phyloP scores from a whole-genome alignment of 306 rosid genomes.

The Cicer yamashitae region DNA sequence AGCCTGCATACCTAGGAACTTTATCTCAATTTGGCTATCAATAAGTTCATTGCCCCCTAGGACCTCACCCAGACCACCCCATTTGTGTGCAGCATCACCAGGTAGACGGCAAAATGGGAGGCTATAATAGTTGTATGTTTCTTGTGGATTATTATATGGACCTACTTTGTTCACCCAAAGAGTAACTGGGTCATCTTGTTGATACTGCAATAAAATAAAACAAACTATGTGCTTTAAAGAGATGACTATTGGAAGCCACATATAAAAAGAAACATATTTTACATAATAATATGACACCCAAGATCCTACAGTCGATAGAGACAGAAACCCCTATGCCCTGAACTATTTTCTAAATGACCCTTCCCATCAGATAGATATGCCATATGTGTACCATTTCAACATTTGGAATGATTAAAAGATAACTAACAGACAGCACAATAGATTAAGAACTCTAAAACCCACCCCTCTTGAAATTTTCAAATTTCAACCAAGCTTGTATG shows the following conservation, averaged over 20 bases:
- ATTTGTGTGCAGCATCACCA: constrained; percentile 77
- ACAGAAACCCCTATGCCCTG: constrained; percentile 9
- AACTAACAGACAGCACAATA: constrained; percentile 3
- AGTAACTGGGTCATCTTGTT: constrained; percentile 64
- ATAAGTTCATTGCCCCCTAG: constrained; percentile 97
- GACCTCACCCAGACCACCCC: constrained; percentile 99
- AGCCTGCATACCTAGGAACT: constrained; percentile 65
- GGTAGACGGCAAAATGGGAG: constrained; percentile 86
- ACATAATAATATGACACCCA: not conserved
- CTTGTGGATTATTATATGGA: constrained; percentile 97
- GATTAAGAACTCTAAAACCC: constrained; percentile 21
- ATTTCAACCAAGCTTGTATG: not conserved
- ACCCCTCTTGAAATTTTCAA: not conserved
- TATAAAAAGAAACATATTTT: not conserved
- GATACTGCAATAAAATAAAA: constrained; percentile 68
- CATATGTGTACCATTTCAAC: constrained; percentile 27
- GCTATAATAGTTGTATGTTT: constrained; percentile 93
- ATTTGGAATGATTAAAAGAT: not conserved
- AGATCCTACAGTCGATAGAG: not conserved
- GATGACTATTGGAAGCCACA: constrained; percentile 30
- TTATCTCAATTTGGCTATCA: constrained; percentile 83
- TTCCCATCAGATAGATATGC: not conserved
- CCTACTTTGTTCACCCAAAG: constrained; percentile 99
- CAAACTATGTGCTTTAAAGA: constrained; percentile 16
- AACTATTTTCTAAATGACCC: constrained; percentile 4